phyloP scores from a whole-genome alignment of 345 rosid genomes.

The Mangifera indica region DNA sequence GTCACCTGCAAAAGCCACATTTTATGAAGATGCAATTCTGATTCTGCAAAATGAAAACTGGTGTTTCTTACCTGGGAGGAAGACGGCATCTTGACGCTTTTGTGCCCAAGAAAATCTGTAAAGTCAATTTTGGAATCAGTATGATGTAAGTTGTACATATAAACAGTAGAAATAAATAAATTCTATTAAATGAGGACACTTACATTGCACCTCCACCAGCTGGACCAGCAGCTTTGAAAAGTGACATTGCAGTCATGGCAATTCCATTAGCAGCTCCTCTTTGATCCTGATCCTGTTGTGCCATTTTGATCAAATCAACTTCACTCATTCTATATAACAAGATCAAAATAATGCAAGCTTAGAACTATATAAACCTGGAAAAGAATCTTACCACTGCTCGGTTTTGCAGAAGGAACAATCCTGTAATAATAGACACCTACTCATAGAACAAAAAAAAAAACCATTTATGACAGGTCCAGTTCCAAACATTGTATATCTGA shows the following conservation, averaged over 20 bases:
- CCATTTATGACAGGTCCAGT: too few relatives aligned
- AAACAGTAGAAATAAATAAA: too few relatives aligned
- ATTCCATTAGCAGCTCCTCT: constrained; percentile 60
- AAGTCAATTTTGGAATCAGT: neutral
- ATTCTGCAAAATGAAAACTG: too few relatives aligned
- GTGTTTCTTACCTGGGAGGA: neutral
- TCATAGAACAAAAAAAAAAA: neutral
- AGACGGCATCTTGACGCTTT: neutral
- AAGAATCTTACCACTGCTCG: constrained; percentile 42
- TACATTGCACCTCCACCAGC: constrained; percentile 54
- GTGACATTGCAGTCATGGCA: constrained; percentile 50
- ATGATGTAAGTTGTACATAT: too few relatives aligned
- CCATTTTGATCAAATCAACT: neutral
- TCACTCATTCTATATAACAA: neutral
- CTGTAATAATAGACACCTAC: constrained; percentile 41
- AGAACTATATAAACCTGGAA: neutral
- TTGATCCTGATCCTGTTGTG: constrained; percentile 49
- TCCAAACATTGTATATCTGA: too few relatives aligned
- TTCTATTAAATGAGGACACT: too few relatives aligned
- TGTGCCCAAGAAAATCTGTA: constrained; percentile 18
- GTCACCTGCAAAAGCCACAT: constrained; percentile 40
- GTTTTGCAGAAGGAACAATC: constrained; percentile 50
- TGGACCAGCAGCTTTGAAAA: constrained; percentile 56
- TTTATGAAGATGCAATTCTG: too few relatives aligned
- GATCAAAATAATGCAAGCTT: neutral